Evolutionary conservation across 805 yeast species (phyloP).

Genomic region (Schizosaccharomyces japonicus): DNA sequence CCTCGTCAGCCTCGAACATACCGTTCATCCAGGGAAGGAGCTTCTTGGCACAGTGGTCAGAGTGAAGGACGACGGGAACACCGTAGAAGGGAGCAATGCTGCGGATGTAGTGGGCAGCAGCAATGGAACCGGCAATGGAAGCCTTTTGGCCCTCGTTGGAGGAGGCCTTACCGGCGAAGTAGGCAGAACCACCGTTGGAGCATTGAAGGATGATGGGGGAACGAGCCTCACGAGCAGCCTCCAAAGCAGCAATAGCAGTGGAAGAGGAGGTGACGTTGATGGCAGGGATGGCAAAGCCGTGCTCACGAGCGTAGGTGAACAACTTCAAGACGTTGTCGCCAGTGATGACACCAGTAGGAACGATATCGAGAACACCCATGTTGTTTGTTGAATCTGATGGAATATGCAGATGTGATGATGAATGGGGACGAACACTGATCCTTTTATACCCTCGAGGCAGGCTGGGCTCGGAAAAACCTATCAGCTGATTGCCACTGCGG

Average conservation of each 20-base stretch:
- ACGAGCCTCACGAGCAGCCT: slow-evolving; percentile 85
- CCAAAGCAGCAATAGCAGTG: slow-evolving; percentile 86
- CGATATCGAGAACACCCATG: slow-evolving; percentile 3
- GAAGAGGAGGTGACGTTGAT: slow-evolving; percentile 95
- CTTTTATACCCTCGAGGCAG: not conserved
- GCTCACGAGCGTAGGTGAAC: slow-evolving; percentile 76
- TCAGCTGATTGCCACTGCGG: not conserved
- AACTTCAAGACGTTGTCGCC: slow-evolving; percentile 74
- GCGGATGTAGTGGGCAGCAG: slow-evolving; percentile 96
- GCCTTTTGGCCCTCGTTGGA: slow-evolving; percentile 81
- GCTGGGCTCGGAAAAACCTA: not conserved
- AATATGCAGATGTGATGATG: not conserved
- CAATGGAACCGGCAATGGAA: slow-evolving; percentile 79
- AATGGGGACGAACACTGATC: not conserved
- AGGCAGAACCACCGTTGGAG: slow-evolving; percentile 98
- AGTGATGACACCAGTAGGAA: slow-evolving; percentile 62
- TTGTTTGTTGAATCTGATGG: not conserved
- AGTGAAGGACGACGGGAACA: slow-evolving; percentile 87
- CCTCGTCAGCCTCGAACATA: slow-evolving; percentile 91
- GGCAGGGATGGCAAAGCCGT: slow-evolving; percentile 94
- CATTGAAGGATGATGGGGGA: slow-evolving; percentile 92
- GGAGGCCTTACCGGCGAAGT: slow-evolving; percentile 98
- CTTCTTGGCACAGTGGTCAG: slow-evolving; percentile 98
- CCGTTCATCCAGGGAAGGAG: slow-evolving; percentile 97
- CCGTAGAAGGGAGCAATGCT: slow-evolving; percentile 90